Conservation (phyloP, 768 basidiomycete genomes). For the Amanita muscaria region DNA sequence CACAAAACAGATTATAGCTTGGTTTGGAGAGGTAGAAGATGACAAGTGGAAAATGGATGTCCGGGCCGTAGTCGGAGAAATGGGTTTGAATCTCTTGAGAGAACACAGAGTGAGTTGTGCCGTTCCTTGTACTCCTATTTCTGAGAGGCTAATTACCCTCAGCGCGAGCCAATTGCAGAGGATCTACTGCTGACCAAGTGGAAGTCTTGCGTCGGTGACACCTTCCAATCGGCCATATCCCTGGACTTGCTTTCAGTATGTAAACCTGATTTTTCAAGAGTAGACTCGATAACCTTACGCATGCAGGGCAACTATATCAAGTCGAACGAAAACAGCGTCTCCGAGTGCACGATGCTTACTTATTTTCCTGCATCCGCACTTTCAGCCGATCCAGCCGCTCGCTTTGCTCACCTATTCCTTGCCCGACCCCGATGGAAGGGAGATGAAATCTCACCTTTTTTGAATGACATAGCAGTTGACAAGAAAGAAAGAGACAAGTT, state of each 20-base stretch:
- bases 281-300: not conserved
- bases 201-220: conserved; percentile 70
- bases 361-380: conserved; percentile 75
- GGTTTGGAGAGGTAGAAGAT: conserved; percentile 64
- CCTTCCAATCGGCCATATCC: conserved; percentile 55
- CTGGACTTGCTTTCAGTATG: conserved; percentile 61
- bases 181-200: conserved; percentile 56
- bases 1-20: conserved; percentile 61
- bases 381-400: conserved; percentile 66
- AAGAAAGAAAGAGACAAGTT: conserved; percentile 82
- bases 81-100: conserved; percentile 70
- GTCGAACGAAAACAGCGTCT: conserved; percentile 25
- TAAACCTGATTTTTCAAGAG: not conserved
- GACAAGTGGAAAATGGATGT: conserved; percentile 63
- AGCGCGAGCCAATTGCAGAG: conserved; percentile 55
- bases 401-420: conserved; percentile 86
- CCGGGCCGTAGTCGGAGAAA: conserved; percentile 52
- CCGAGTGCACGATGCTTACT: conserved; percentile 29
- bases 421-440: conserved; percentile 68
- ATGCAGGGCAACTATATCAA: conserved; percentile 69
- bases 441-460: conserved; percentile 75
- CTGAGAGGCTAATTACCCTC: not conserved
- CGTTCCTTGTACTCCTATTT: conserved; percentile 1
- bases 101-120: conserved; percentile 38
- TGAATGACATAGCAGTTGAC: conserved; percentile 76